A percentile compares a stretch with the other conserved stretches of the same genome.
Evolutionary conservation across 106 monocot genomes (phyloP).

Genomic region (Ottelia alismoides): DNA sequence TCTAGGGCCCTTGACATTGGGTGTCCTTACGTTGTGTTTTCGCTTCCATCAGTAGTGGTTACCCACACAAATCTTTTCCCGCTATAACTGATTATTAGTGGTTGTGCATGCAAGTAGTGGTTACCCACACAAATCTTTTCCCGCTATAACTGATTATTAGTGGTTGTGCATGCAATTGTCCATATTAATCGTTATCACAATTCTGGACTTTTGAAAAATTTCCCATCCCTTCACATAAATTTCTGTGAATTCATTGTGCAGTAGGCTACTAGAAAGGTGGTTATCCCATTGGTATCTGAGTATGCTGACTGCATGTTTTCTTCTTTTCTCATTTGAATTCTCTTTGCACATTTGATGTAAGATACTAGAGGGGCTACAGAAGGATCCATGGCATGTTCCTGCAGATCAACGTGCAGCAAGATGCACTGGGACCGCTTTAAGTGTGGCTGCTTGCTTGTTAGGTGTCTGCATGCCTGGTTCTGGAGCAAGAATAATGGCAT

Average conservation of each 20-base stretch:
- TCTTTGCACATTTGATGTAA: constrained; percentile 6
- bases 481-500: constrained; percentile 99
- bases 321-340: not conserved
- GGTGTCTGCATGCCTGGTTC: constrained; percentile 98
- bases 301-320: not conserved
- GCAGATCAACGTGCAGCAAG: constrained; percentile 68
- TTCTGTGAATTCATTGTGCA: not conserved
- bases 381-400: constrained; percentile 86
- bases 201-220: no score
- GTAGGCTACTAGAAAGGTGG: not conserved
- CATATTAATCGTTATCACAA: no score
- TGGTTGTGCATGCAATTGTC: no score
- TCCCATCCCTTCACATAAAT: not conserved
- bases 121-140: no score
- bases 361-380: constrained; percentile 91
- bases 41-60: no score
- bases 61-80: no score
- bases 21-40: no score
- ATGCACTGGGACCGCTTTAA: constrained; percentile 81
- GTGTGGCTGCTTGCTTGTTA: constrained; percentile 74
- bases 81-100: no score
- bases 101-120: no score
- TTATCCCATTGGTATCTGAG: not conserved
- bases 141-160: no score
- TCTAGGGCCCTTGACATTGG: no score